Percentiles rank a stretch among this genome's conserved stretches.
phyloP scores from a whole-genome alignment of 2,329 filamentous ascomycete species.

The Verticillium dahliae region DNA sequence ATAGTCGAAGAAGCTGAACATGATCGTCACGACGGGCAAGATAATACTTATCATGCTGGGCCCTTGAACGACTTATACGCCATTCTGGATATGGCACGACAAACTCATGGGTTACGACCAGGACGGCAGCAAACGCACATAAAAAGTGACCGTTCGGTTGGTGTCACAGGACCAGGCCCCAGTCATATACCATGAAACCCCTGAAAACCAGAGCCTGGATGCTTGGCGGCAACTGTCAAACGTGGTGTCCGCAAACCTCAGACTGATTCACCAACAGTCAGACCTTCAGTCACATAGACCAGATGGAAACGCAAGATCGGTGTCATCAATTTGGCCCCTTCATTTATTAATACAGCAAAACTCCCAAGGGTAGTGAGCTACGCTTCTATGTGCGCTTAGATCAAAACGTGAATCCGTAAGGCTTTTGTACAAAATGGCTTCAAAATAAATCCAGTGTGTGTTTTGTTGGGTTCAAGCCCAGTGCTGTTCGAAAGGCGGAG shows the following conservation, averaged over 20 bases:
- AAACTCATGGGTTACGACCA: not conserved
- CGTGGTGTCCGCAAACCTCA: too few relatives aligned
- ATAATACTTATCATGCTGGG: not conserved
- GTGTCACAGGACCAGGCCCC: not conserved
- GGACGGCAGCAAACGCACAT: not conserved
- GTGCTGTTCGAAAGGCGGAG: not conserved
- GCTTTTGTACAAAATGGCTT: not conserved
- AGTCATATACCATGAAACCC: not conserved
- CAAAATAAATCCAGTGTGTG: not conserved
- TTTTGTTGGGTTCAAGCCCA: not conserved
- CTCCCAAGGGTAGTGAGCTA: not conserved
- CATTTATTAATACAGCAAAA: not conserved
- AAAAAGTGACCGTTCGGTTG: too few relatives aligned
- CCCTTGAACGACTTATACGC: not conserved
- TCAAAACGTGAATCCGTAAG: not conserved
- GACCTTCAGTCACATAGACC: not conserved
- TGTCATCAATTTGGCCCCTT: not conserved
- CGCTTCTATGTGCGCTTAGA: constrained; percentile 1
- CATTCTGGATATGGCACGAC: not conserved
- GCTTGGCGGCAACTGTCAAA: not conserved
- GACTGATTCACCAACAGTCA: not conserved
- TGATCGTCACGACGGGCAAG: not conserved
- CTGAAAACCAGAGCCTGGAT: not conserved
- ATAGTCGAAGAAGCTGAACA: not conserved
- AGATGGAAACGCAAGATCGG: not conserved